Base-by-base conservation (phyloP, 768 basidiomycete genomes). In the Termitomyces sp. region DNA sequence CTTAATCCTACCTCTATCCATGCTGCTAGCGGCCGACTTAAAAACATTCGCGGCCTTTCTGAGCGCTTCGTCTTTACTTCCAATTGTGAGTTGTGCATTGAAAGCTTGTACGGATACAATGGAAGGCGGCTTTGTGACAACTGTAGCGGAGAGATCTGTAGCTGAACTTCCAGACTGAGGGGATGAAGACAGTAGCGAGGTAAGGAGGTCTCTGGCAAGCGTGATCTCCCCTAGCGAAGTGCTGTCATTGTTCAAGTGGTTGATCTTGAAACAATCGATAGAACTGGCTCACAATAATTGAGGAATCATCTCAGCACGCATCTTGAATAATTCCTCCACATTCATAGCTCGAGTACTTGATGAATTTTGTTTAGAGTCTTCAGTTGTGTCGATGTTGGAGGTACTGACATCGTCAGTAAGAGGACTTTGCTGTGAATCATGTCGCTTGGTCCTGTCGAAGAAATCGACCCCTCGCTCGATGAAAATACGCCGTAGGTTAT, bases 211-310 rank as follows among this genome's bases (percentile, higher is more conserved):
- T 61, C 79, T 81, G 10, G 89, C 89, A 54, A 86, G 84, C 7
- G 81, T 78, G 81, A 93, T 87, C 69, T 94, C 91, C 55, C 89
- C 89, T 47, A 85, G 71, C 28, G 90, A 88, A 58, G 85, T 80
- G 60, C 89, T 91, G 48, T 41, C 40, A 54, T 52, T 30, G 52
- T 60, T 65, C 55, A 61, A 50, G 53, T 42, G 23, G 23, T 47
- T 46, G 42, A 26, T 40, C 14, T 54, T 28, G 15, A 43, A 26
- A 23, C 17, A 42, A 26, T 31, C 31, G 38, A 28, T 11, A 47
- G 54, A 55, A 12, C n/a, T 38, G 11, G 79, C 91, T 68, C 69
- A 92, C 91, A 80, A 82, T 48, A 94, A 75, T 57, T 88, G 87
- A 10, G 84, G 84, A 26, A 85, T 53, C 14, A 92, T 79, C 57